A percentile compares a stretch with the other conserved stretches of the same genome.
phyloP scores from a whole-genome alignment of 2,329 filamentous ascomycete genomes.

The Metarhizium robertsii region DNA sequence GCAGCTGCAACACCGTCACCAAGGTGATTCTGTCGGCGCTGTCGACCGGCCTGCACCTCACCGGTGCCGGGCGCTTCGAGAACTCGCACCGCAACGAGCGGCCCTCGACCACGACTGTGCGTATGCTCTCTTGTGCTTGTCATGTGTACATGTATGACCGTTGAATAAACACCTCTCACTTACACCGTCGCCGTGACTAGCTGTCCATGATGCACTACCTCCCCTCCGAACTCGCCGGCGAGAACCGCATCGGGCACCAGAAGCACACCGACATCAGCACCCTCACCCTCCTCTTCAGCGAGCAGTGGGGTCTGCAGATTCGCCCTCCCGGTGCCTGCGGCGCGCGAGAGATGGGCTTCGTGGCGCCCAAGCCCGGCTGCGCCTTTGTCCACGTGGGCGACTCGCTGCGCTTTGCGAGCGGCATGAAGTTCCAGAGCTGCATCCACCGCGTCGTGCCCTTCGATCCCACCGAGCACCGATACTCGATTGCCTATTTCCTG shows the following conservation, averaged over 20 bases:
- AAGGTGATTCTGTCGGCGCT: conserved; percentile 42
- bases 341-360: conserved; percentile 40
- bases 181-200: conserved; percentile 25
- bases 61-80: conserved; percentile 37
- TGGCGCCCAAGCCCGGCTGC: conserved; percentile 38
- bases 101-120: conserved; percentile 12
- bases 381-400: conserved; percentile 52
- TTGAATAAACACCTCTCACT: no score
- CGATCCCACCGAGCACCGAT: conserved; percentile 42
- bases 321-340: conserved; percentile 33
- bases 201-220: conserved; percentile 48
- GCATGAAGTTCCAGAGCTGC: conserved; percentile 44
- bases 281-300: conserved; percentile 44
- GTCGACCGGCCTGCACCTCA: conserved; percentile 35
- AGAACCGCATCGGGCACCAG: conserved; percentile 40
- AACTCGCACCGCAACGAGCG: conserved; percentile 41
- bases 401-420: conserved; percentile 45
- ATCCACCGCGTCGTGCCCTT: conserved; percentile 49
- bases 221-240: conserved; percentile 30
- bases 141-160: no score
- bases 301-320: conserved; percentile 49
- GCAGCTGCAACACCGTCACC: conserved; percentile 39
- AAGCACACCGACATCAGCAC: conserved; percentile 50
- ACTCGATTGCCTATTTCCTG: conserved; percentile 51
- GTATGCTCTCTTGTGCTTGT: neutral